Conservation (phyloP, 2,329 filamentous ascomycete species). For the Canariomyces notabilis region DNA sequence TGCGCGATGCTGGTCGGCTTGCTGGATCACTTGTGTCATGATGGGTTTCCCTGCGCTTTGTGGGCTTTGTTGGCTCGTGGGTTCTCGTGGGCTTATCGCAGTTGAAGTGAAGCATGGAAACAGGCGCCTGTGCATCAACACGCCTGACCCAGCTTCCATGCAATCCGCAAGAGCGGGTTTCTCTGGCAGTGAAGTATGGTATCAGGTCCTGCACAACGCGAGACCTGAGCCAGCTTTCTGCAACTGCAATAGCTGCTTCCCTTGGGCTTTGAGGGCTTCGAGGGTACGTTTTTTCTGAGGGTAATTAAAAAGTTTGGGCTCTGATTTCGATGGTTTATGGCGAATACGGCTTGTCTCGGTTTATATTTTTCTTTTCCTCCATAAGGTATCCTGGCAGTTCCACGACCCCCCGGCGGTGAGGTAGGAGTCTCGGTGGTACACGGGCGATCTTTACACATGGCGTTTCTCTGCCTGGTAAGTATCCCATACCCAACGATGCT, state of each 20-base stretch:
- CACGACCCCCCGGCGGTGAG: neutral
- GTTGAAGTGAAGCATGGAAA: slow-evolving; percentile 1
- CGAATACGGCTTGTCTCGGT: slow-evolving; percentile 5
- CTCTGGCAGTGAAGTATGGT: no score
- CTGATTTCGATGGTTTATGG: slow-evolving; percentile 14
- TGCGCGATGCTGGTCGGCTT: slow-evolving; percentile 25
- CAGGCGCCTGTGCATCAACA: neutral
- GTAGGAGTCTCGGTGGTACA: slow-evolving; percentile 11
- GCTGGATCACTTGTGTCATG: slow-evolving; percentile 13
- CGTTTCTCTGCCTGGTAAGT: slow-evolving; percentile 20
- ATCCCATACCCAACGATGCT: slow-evolving; percentile 16
- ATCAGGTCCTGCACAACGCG: no score
- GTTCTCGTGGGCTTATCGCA: slow-evolving; percentile 14
- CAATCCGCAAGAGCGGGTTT: no score
- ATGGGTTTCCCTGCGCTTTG: slow-evolving; percentile 25
- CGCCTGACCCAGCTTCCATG: neutral
- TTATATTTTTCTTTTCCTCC: slow-evolving; percentile 2
- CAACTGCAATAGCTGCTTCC: slow-evolving; percentile 17
- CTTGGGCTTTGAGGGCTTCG: slow-evolving; percentile 19
- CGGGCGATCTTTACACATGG: slow-evolving; percentile 15
- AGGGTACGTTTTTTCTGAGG: slow-evolving; percentile 11
- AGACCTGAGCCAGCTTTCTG: no score
- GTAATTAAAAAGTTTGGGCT: slow-evolving; percentile 20
- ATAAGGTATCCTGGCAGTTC: neutral
- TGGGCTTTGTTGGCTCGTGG: slow-evolving; percentile 23